Conservation (phyloP, 768 basidiomycete genomes). For the Mycena metata region DNA sequence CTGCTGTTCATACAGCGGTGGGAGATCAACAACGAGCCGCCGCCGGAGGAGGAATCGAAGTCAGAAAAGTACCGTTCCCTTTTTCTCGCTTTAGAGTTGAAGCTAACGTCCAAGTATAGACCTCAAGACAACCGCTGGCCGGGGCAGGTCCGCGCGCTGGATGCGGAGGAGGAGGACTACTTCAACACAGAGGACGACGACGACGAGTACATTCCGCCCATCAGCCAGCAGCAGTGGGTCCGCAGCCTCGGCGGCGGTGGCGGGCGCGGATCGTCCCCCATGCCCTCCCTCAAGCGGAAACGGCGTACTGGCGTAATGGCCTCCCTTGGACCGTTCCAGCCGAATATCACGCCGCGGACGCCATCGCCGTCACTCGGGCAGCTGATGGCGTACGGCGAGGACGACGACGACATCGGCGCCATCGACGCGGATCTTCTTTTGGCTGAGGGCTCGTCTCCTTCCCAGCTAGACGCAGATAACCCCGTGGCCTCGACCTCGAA, state of each 20-base stretch:
- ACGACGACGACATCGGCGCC: slow-evolving; percentile 68
- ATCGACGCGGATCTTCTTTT: slow-evolving; percentile 43
- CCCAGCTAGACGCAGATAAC: slow-evolving; percentile 24
- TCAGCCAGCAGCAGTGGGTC: slow-evolving; percentile 54
- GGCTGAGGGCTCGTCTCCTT: slow-evolving; percentile 44
- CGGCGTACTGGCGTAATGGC: slow-evolving; percentile 60
- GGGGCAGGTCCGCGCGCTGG: slow-evolving; percentile 64
- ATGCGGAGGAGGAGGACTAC: slow-evolving; percentile 91
- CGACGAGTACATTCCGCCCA: slow-evolving; percentile 55
- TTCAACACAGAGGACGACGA: slow-evolving; percentile 91
- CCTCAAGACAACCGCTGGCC: slow-evolving; percentile 60
- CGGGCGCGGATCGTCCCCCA: slow-evolving; percentile 46
- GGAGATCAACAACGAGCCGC: slow-evolving; percentile 93
- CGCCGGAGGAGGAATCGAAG: slow-evolving; percentile 62
- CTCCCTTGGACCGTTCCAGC: slow-evolving; percentile 62
- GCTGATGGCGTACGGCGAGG: slow-evolving; percentile 85
- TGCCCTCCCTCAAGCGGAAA: slow-evolving; percentile 67
- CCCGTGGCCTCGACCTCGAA: slow-evolving; percentile 51
- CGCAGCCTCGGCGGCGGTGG: slow-evolving; percentile 43
- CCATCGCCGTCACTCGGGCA: slow-evolving; percentile 68
- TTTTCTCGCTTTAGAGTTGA: slow-evolving; percentile 23
- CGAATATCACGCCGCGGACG: slow-evolving; percentile 49
- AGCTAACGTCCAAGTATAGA: slow-evolving; percentile 46
- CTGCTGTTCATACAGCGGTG: slow-evolving; percentile 80
- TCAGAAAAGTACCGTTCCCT: slow-evolving; percentile 60